These are phyloP conservation scores for Violaceomyces palustris DNA, from an alignment of 1,284 basidiomycete genomes.

Conservation along the genomic window DNA sequence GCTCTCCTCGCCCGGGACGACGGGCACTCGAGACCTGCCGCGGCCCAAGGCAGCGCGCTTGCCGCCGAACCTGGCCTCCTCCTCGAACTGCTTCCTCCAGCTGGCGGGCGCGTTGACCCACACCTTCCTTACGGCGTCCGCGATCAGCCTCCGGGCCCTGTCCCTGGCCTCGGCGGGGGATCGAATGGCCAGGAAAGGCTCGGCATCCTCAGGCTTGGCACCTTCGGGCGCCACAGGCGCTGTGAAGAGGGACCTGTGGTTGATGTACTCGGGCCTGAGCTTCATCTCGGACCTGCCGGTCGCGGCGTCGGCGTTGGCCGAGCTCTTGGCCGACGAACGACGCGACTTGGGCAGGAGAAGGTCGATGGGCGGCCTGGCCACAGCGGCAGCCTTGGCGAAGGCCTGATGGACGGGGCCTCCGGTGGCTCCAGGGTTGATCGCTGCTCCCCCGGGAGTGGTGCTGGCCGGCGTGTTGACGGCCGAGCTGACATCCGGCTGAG, in stretches of 20 bases:
- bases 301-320: slow-evolving; percentile 2
- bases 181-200: slow-evolving; percentile 47
- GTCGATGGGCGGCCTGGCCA: slow-evolving; percentile 26
- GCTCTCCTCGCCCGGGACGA: slow-evolving; percentile 1
- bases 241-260: slow-evolving; percentile 30
- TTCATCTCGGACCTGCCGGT: slow-evolving; percentile 8
- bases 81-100: slow-evolving; percentile 46
- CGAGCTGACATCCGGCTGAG: slow-evolving; percentile 34
- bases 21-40: no score
- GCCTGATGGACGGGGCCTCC: slow-evolving; percentile 30
- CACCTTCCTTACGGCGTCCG: slow-evolving; percentile 45
- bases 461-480: slow-evolving; percentile 47
- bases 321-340: neutral
- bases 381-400: slow-evolving; percentile 35
- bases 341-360: slow-evolving; percentile 21
- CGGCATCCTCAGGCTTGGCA: slow-evolving; percentile 25
- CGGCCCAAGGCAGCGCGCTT: neutral
- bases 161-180: slow-evolving; percentile 41
- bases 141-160: slow-evolving; percentile 42
- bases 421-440: slow-evolving; percentile 27
- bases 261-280: no score
- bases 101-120: slow-evolving; percentile 48
- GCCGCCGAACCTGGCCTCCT: slow-evolving; percentile 22
- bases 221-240: slow-evolving; percentile 36
- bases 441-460: slow-evolving; percentile 32